phyloP scores from a whole-genome alignment of 2,329 filamentous ascomycete species.

The Exophiala sp. region DNA sequence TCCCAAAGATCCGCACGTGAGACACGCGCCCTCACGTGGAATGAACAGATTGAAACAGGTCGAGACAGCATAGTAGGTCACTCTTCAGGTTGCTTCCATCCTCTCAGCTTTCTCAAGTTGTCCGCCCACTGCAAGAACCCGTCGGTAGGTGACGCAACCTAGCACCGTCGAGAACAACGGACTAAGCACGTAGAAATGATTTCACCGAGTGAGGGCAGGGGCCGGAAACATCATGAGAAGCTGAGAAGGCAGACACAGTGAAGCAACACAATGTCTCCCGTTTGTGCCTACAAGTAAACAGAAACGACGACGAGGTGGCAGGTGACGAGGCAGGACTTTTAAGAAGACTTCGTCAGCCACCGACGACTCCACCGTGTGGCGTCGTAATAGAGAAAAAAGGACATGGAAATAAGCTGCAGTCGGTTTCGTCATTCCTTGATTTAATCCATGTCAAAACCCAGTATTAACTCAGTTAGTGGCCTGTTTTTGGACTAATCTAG shows the following conservation, averaged over 20 bases:
- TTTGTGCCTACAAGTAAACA: conserved; percentile 16
- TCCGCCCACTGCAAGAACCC: not conserved
- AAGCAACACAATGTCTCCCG: conserved; percentile 17
- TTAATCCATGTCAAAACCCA: not conserved
- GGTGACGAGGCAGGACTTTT: conserved; percentile 12
- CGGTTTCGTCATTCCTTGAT: conserved; percentile 18
- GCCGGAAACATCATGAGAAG: not conserved
- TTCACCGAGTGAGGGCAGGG: conserved; percentile 1
- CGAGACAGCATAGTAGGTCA: conserved; percentile 8
- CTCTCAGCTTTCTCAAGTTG: conserved; percentile 11
- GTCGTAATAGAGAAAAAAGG: not conserved
- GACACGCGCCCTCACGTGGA: conserved; percentile 25
- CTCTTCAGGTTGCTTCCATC: conserved; percentile 19
- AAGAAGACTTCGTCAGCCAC: conserved; percentile 7
- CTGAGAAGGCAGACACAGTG: conserved; percentile 20
- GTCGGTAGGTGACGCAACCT: conserved; percentile 10
- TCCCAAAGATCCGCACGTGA: conserved; percentile 14
- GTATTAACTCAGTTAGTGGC: not conserved
- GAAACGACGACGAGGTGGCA: conserved; percentile 1
- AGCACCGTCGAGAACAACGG: not conserved
- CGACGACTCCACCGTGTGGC: conserved; percentile 12
- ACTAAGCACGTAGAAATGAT: not conserved
- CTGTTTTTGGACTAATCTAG: not conserved
- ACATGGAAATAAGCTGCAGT: not conserved
- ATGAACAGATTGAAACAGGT: conserved; percentile 13